phyloP scores from a whole-genome alignment of 2,329 filamentous ascomycete genomes.

The Neonectria neomacrospora region DNA sequence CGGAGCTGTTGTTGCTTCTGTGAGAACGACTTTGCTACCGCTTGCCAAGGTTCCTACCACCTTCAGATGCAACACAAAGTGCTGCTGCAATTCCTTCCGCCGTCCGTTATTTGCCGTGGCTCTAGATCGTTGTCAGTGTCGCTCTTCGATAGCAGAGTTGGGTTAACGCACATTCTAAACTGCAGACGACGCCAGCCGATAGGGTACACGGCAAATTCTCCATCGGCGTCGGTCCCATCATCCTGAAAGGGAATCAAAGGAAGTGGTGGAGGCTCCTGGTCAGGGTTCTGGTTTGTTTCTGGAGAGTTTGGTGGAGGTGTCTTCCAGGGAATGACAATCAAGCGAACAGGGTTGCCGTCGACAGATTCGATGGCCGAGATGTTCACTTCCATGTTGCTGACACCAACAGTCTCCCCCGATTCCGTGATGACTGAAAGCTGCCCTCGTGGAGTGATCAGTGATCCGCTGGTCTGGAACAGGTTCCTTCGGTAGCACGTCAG shows the following conservation, averaged over 20 bases:
- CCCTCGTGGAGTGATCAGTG: conserved; percentile 81
- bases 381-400: conserved; percentile 84
- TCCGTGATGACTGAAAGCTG: conserved; percentile 85
- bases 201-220: conserved; percentile 89
- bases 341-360: conserved; percentile 88
- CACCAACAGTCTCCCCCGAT: conserved; percentile 83
- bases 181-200: conserved; percentile 95
- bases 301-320: conserved; percentile 84
- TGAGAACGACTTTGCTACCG: conserved; percentile 82
- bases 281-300: conserved; percentile 71
- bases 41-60: conserved; percentile 85
- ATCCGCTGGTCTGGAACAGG: conserved; percentile 94
- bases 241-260: conserved; percentile 76
- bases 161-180: conserved; percentile 76
- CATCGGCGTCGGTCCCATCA: conserved; percentile 69
- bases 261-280: conserved; percentile 88
- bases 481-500: conserved; percentile 96
- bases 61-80: conserved; percentile 91
- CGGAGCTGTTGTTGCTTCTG: conserved; percentile 86
- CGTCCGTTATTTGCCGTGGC: conserved; percentile 97
- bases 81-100: conserved; percentile 93
- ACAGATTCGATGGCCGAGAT: conserved; percentile 96
- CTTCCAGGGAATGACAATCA: conserved; percentile 98
- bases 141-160: not conserved
- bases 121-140: conserved; percentile 53